Evolutionary conservation across 257 asterid species (phyloP), one percentile per base, ranked within the genome.

Genomic region (Galeopsis tetrahit): DNA sequence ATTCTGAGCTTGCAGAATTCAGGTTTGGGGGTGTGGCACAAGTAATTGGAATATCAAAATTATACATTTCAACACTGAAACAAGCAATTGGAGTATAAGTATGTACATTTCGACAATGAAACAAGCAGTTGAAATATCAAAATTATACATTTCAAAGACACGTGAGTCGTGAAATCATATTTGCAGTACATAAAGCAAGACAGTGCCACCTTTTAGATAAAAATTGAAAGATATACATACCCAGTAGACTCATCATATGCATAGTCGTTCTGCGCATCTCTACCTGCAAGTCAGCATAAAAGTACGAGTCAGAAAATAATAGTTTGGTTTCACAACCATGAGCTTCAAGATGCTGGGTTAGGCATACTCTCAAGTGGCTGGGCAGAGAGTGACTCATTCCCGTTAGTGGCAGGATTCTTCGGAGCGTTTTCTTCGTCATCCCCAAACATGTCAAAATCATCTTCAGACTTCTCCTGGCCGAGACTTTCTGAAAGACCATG

Each of bases 161-260:
- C 14, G 31, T 21, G n/a, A n/a, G n/a, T n/a, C n/a, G n/a, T n/a
- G n/a, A 21, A 43, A 58, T 38, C 38, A 53, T 28, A 39, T 21
- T n/a, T 34, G 66, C 6, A 58, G 66, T 67, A 59, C 10, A 28
- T 46, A 76, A 58, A 36, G 39, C 52, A 36, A 28, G 35, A 43
- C 49, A 32, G 56, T 69, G 32, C 40, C 2, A 31, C 64, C 39
- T 11, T 21, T 28, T 21, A 63, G 21, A 11, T 32, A 53, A 21
- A 68, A 42, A 38, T 40, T 71, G 9, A 69, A 81, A 36, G 69
- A 40, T 59, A 56, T 33, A 28, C 81, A 71, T 91, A 94, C 96
- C 99, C 99, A 59, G 96, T 80, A 63, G 97, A 72, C 35, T 95
- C 97, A 68, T 95, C 99, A 39, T 82, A 92, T 36, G 80, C 87